These are phyloP conservation scores for Ascochyta viciae-villosae DNA, from an alignment of 2,329 filamentous ascomycete species.

Conservation along the genomic window DNA sequence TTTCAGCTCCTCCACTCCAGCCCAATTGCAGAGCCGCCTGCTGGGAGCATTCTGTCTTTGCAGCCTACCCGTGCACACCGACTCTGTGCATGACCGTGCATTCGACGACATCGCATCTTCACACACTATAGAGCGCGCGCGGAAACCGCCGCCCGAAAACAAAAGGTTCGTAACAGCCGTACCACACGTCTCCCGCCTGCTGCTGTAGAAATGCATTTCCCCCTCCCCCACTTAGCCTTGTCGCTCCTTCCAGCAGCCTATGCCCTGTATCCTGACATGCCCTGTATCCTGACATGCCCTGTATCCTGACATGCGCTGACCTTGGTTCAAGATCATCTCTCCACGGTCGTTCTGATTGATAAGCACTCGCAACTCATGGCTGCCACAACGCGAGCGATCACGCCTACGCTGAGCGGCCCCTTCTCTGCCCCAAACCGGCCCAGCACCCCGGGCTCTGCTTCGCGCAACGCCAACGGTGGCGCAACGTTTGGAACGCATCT, in stretches of 20 bases:
- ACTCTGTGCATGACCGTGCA: constrained; percentile 22
- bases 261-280: not conserved
- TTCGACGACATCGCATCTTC: constrained; percentile 6
- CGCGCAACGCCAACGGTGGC: constrained; percentile 34
- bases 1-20: constrained; percentile 10
- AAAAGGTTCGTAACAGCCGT: constrained; percentile 32
- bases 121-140: constrained; percentile 16
- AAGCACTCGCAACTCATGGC: constrained; percentile 47
- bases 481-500: constrained; percentile 48
- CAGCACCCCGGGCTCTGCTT: constrained; percentile 48
- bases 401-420: constrained; percentile 51
- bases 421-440: constrained; percentile 50
- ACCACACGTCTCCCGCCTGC: not conserved
- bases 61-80: constrained; percentile 20
- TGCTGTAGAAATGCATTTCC: constrained; percentile 2
- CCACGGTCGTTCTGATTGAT: not conserved
- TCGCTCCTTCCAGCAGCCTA: not conserved
- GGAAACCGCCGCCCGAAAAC: constrained; percentile 21
- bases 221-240: not conserved
- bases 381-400: constrained; percentile 52
- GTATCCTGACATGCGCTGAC: constrained; percentile 18
- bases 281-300: not conserved
- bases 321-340: constrained; percentile 9
- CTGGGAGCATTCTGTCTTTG: constrained; percentile 12
- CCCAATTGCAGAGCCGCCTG: constrained; percentile 29